phyloP scores from a whole-genome alignment of 2,329 filamentous ascomycete genomes.

The Cercospora brassicicola region DNA sequence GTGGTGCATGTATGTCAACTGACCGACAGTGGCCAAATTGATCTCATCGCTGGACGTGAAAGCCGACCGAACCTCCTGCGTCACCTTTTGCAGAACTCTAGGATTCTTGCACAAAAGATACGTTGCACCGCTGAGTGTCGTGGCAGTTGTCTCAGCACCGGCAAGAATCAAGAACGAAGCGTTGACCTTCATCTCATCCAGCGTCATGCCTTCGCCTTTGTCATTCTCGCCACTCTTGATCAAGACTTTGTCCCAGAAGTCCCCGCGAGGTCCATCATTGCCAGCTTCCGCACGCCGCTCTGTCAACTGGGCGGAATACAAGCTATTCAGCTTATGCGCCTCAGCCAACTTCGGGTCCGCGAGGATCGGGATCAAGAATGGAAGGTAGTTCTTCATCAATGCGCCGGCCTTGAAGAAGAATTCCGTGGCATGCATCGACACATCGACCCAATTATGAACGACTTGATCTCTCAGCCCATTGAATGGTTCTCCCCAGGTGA shows the following conservation, averaged over 20 bases:
- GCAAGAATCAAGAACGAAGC: neutral
- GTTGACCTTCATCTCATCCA: neutral
- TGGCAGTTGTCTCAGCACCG: constrained; percentile 32
- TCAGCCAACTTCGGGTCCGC: neutral
- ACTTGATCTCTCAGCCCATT: neutral
- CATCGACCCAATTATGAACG: neutral
- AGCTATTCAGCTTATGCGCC: neutral
- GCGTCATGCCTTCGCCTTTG: neutral
- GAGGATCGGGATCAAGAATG: neutral
- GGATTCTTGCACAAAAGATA: constrained; percentile 38
- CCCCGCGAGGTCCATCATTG: neutral
- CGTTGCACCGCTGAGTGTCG: constrained; percentile 35
- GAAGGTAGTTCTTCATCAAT: neutral
- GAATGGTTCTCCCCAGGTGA: neutral
- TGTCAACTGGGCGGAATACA: neutral
- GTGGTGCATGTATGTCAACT: constrained; percentile 13
- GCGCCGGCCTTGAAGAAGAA: neutral
- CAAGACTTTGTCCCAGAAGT: neutral
- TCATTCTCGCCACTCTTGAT: neutral
- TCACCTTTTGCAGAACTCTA: constrained; percentile 33
- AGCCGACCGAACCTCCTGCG: constrained; percentile 28
- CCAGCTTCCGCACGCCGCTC: neutral
- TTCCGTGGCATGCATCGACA: neutral
- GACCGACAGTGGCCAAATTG: constrained; percentile 1
- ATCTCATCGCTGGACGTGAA: constrained; percentile 9